These are phyloP conservation scores for Diatrype stigma DNA, from an alignment of 2,329 filamentous ascomycete species.

Conservation along the genomic window DNA sequence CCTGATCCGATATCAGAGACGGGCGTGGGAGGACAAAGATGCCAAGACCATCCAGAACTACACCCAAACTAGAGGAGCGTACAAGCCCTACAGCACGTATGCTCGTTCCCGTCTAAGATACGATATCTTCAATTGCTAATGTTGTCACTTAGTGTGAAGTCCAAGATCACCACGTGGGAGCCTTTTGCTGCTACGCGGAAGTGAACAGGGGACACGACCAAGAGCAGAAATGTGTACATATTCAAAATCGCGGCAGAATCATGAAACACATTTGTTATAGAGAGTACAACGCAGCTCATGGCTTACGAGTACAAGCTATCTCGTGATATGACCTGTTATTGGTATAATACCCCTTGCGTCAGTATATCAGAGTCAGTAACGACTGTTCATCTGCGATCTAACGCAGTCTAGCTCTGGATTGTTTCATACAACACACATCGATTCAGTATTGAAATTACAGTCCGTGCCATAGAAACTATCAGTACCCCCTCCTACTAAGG, in stretches of 20 bases:
- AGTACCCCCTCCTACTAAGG: too few relatives aligned
- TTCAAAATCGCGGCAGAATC: neutral
- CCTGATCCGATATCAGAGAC: constrained; percentile 60
- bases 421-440: too few relatives aligned
- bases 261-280: too few relatives aligned
- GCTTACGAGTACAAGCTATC: too few relatives aligned
- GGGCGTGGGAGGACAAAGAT: constrained; percentile 71
- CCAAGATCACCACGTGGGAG: constrained; percentile 52
- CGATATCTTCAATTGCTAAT: constrained; percentile 1
- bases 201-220: constrained; percentile 8
- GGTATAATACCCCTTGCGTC: too few relatives aligned
- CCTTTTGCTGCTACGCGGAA: constrained; percentile 32
- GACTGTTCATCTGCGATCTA: too few relatives aligned
- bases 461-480: too few relatives aligned
- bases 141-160: constrained; percentile 38
- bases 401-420: too few relatives aligned
- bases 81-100: constrained; percentile 93
- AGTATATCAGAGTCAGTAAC: too few relatives aligned
- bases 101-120: constrained; percentile 35
- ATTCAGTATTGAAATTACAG: too few relatives aligned
- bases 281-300: too few relatives aligned
- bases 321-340: too few relatives aligned
- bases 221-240: constrained; percentile 12
- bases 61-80: constrained; percentile 74
- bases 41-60: constrained; percentile 67